Evolutionary conservation across 805 yeast species (phyloP), one percentile per base, ranked within the genome.

Genomic region (Lipomyces sp.): DNA sequence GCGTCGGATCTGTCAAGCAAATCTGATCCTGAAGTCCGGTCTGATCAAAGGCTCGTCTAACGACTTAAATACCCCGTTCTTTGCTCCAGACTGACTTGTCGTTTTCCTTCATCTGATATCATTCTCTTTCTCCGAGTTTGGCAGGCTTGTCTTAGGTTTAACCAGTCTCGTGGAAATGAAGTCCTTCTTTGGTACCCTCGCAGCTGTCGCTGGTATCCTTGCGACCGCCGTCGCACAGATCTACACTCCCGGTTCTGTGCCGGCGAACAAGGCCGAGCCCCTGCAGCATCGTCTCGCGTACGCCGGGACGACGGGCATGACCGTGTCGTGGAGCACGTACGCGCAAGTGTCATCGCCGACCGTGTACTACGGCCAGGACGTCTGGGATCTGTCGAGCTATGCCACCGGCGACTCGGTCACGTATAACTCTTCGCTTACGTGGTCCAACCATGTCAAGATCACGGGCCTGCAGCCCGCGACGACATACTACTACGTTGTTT

Each of bases 251-350:
- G 58, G 58, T 21, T 5, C 49, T 3, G 44, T 43, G 23, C 50
- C 56, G 8, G 28, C 7, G 22, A 54, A 54, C 23, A 29, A 16
- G 18, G 22, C 39, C 18, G 57, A 52, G 51, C 58, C 57, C 4
- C 22, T 55, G 23, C 52, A 61, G 51, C 62, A 58, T 22, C 60
- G 63, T 29, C 49, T 61, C 13, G 63, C 65, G 11, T 55, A 58
- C 38, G 61, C 63, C 21, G 61, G 59, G 18, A 36, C 48, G 8
- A 43, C 56, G 3, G 60, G 58, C 38, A 64, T 64, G 63, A 39
- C 58, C 10, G 59, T 64, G 26, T 51, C 63, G 21, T 65, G 68
- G 68, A 61, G 56, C 51, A 61, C 68, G 4, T 46, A 49, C 24
- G 56, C 51, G 22, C 40, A 54, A 35, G 31, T 60, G 18, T 8